These are phyloP conservation scores for Cubamyces sp. DNA, from an alignment of 768 basidiomycete species.

Conservation along the genomic window DNA sequence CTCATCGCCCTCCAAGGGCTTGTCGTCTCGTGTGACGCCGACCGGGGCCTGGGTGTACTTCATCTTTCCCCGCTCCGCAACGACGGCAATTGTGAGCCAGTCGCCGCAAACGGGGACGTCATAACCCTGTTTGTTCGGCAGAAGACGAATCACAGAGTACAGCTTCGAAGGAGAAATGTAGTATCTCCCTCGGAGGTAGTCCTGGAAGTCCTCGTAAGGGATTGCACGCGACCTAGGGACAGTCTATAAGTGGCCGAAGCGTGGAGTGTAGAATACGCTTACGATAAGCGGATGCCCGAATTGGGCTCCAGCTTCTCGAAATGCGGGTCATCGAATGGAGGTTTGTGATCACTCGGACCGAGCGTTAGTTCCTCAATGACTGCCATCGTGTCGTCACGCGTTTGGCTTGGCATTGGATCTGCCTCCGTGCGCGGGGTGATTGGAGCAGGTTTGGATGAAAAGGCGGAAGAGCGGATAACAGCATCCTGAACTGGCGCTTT, in stretches of 20 bases:
- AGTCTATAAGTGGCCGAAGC: background rate
- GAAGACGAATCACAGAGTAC: constrained; percentile 82
- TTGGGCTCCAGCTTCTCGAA: constrained; percentile 89
- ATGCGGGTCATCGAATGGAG: constrained; percentile 70
- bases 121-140: constrained; percentile 80
- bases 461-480: constrained; percentile 30
- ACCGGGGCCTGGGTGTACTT: constrained; percentile 73
- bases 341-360: constrained; percentile 77
- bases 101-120: constrained; percentile 92
- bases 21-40: constrained; percentile 46
- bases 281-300: constrained; percentile 86
- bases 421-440: constrained; percentile 5
- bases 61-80: constrained; percentile 87
- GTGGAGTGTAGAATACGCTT: constrained; percentile 36
- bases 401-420: constrained; percentile 3
- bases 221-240: constrained; percentile 66
- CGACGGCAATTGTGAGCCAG: constrained; percentile 95
- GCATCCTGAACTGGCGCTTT: background rate
- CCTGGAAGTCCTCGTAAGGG: constrained; percentile 77
- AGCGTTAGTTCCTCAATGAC: constrained; percentile 76
- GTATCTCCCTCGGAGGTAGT: constrained; percentile 81
- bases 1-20: constrained; percentile 38
- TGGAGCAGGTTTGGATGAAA: constrained; percentile 24
- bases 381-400: constrained; percentile 64
- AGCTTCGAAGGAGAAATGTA: constrained; percentile 87